These are phyloP conservation scores for Rozella allomycis DNA, from an alignment of 371 early-diverging fungal species.

Conservation along the genomic window DNA sequence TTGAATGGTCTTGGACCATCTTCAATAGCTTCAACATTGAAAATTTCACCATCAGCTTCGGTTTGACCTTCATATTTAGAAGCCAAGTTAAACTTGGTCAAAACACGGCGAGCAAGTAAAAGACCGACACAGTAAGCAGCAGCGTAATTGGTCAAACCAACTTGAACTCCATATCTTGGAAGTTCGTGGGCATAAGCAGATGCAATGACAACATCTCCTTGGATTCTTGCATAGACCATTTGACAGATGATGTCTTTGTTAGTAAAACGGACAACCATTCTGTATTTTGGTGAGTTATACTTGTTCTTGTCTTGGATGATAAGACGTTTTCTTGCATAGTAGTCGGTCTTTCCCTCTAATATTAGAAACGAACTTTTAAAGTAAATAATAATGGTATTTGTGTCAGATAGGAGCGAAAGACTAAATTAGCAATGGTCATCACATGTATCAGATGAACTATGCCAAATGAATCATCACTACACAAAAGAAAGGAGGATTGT, in stretches of 20 bases:
- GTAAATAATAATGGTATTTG: constrained; percentile 5
- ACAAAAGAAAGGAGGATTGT: too few species aligned
- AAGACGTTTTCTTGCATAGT: constrained; percentile 97
- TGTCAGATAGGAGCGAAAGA: constrained; percentile 84
- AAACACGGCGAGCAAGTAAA: constrained; percentile 86
- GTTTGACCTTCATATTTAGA: constrained; percentile 86
- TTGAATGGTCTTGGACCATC: constrained; percentile 96
- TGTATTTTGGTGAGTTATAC: constrained; percentile 99
- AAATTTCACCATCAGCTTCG: constrained; percentile 79
- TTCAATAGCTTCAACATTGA: constrained; percentile 55
- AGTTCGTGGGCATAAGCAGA: constrained; percentile 98
- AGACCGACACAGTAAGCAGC: constrained; percentile 99
- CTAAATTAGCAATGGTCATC: constrained; percentile 20
- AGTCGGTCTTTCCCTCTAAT: constrained; percentile 99
- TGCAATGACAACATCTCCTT: constrained; percentile 92
- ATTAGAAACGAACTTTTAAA: constrained; percentile 2
- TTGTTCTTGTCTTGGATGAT: constrained; percentile 98
- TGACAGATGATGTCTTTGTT: constrained; percentile 95
- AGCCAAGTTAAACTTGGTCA: constrained; percentile 84
- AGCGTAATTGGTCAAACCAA: constrained; percentile 99
- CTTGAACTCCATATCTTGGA: constrained; percentile 90
- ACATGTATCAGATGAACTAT: constrained; percentile 51
- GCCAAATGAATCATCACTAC: constrained; percentile 9
- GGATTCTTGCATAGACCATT: constrained; percentile 93
- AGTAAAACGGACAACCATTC: constrained; percentile 99